Base-by-base conservation (phyloP, 2,329 filamentous ascomycete species). In the Keithomyces neogunnii region DNA sequence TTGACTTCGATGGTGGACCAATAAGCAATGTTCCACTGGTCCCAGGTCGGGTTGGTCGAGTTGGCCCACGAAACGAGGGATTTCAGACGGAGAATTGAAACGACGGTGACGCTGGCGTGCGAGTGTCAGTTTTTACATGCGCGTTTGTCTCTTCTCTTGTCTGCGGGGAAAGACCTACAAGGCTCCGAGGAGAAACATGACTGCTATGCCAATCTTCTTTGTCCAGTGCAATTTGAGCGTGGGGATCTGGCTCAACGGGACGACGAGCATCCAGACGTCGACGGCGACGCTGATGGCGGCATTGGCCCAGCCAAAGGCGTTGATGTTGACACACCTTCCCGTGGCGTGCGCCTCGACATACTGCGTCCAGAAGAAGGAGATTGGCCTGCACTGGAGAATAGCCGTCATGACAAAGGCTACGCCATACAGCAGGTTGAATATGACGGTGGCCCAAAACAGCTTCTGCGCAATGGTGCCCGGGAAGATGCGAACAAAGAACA, bases 1-100 rank as follows among this genome's bases (percentile, higher is more conserved):
- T 50, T 50, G 48, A 50, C 48, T 31, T 50, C 48, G 48, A 50
- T 50, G n/a, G 43, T 45, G n/a, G 48, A 50, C 48, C 48, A 50
- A 42, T 50, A 50, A 3, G 39, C 48, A 8, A 45, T 32, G 32
- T 44, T 39, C 48, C 48, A 51, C 29, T 51, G 50, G 38, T 54
- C 31, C 48, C 38, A 47, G 35, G 53, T 35, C 29, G 46, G 42
- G 32, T 51, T 51, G 13, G 28, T 48, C 31, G 32, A 49, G 31
- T 50, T 47, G 10, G 45, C 29, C 32, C 38, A 48, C 7, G 45
- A 45, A 19, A 48, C 45, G 50, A 50, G 48, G 9, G 48, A 50
- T n/a, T 35, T 29, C 40, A 50, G 28, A 8, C 48, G 40, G 3
- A 50, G 48, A 19, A 50, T 50, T 3, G 48, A 50, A 9, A 50